Base-by-base conservation (phyloP, 768 basidiomycete genomes). In the Boletus rubropictus region DNA sequence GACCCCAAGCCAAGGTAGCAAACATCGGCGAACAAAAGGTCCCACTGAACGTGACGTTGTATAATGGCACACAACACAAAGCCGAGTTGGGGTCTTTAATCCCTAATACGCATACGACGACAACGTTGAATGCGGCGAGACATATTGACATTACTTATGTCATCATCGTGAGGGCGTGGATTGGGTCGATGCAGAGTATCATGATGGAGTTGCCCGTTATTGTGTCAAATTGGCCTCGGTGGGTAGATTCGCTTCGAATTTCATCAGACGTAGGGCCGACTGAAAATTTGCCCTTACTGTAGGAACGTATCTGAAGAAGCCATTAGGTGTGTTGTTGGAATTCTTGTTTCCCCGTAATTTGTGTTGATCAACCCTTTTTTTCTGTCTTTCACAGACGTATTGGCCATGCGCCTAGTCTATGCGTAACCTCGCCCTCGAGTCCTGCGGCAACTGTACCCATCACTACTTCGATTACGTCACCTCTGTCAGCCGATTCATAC, bases 221-320 rank as follows among this genome's bases (percentile, higher is more conserved):
- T 37, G 73, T 92, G 29, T 89, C 89, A 5, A 90, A 90, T 56
- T 91, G 89, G 89, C 86, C 85, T 55, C 78, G 84, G 88, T 86
- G 51, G 37, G 81, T 68, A 6, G 28, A 21, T 39, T 18, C 21
- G 18, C 4, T 32, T 12, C 27, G 6, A 12, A 25, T 5, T n/a
- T 44, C 6, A 15, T 50, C 29, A 14, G 24, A 21, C 11, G 29
- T n/a, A 27, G 17, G 8, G 5, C 22, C 12, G 27, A 39, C 34
- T 48, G 1, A 47, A 21, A 4, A 6, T n/a, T 35, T 2, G 7
- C 18, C 5, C 4, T 22, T 21, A 44, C 50, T 44, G n/a, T 50
- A 89, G 89, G 58, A 70, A 70, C 36, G 82, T 86, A 7, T 89
- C 87, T 1, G 69, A 75, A 15, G 86, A 89, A 63, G 86, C 87